phyloP scores from a whole-genome alignment of 306 rosid species.

The Psophocarpus tetragonolobus region DNA sequence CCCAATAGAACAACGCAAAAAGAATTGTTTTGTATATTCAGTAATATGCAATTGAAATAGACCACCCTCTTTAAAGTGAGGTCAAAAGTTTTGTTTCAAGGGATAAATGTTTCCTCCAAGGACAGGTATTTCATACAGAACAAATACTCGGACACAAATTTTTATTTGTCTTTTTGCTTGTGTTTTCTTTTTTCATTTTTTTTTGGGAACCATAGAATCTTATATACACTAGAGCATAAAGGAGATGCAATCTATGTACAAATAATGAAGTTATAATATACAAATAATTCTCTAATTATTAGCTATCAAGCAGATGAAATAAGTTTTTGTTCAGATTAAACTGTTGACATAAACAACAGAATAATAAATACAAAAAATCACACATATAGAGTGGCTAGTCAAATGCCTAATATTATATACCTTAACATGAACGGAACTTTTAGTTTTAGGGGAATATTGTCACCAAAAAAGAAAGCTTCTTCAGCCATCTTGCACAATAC shows the following conservation, averaged over 20 bases:
- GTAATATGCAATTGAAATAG: background rate
- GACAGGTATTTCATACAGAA: conserved; percentile 1
- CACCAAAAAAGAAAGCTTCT: conserved; percentile 80
- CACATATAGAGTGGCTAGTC: background rate
- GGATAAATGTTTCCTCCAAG: background rate
- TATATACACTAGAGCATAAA: background rate
- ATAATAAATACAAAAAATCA: conserved; percentile 11
- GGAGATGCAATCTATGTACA: background rate
- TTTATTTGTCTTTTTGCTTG: background rate
- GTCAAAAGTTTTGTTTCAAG: background rate
- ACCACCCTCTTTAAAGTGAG: background rate
- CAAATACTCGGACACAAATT: background rate
- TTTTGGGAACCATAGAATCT: background rate
- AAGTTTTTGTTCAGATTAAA: background rate
- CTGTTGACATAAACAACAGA: background rate
- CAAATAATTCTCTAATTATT: background rate
- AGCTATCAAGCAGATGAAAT: background rate
- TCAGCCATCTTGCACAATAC: conserved; percentile 78
- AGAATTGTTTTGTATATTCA: background rate
- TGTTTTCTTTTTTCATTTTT: background rate
- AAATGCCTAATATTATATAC: conserved; percentile 35
- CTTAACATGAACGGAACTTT: conserved; percentile 67
- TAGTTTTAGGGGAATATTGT: conserved; percentile 66
- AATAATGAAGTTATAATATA: background rate
- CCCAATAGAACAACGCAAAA: background rate